Base-by-base conservation (phyloP, 176 grass and related monocot species). In the Aegilops speltoides region DNA sequence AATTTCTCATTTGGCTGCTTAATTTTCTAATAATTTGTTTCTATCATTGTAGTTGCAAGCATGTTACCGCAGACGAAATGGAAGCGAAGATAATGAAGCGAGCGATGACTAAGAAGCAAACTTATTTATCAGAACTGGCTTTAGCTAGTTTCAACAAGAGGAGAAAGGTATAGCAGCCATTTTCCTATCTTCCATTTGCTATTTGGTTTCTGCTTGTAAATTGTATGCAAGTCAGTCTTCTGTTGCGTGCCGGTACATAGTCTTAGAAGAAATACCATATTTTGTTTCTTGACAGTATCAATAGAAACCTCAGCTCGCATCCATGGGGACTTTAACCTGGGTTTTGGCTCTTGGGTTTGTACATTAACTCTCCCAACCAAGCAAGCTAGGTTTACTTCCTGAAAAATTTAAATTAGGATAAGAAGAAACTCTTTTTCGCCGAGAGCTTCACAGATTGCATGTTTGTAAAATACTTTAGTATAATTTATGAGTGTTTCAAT, bases 21-120 rank as follows among this genome's bases (percentile, higher is more conserved):
- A 38, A 61, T 61, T 20, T 22, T n/a, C 3, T 36, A 24, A 15
- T 38, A 54, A 0, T 62, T 8, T 62, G 77, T 60, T 25, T 79
- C 57, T 79, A 3, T 26, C 9, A 14, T 31, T 69, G 64, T 52
- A 68, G 43, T 23, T 68, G 79, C 64, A 82, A 82, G 28, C 17
- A 69, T 68, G 64, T 69, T n/a, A n/a, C 64, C 10, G 17, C 43
- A 33, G 64, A 82, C 20, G 79, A 68, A 29, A 50, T 68, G 79
- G 79, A 52, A 52, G 40, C 8, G 11, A 67, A 81, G 63, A 41
- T 81, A 13, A 48, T 31, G 10, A 67, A 81, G 5, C 19, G 12
- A 48, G 26, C 22, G 25, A 11, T 68, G 3, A 68, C 41, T 33
- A 34, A 20, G 20, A 10, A 19, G 41, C 17, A 28, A 48, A 31